Evolutionary conservation across 495 filamentous ascomycete species (phyloP).

Genomic region (Aspergillus bertholletiae): DNA sequence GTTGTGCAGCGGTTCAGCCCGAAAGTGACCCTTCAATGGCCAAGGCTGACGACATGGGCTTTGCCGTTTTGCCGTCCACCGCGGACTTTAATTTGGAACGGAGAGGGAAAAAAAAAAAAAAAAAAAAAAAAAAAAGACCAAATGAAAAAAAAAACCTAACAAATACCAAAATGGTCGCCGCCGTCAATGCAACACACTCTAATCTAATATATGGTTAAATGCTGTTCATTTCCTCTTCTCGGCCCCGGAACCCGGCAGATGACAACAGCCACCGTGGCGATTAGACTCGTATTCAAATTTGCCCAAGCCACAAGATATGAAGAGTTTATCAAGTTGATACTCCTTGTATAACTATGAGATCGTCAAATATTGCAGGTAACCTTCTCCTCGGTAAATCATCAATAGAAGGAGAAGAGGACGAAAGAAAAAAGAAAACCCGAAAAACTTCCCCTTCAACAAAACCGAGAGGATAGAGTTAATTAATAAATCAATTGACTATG

Average conservation of each 20-base stretch:
- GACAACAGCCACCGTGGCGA: conserved; percentile 22
- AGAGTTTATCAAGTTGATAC: neutral
- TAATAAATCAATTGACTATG: neutral
- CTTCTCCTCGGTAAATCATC: neutral
- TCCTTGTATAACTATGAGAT: no score
- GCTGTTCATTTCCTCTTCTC: neutral
- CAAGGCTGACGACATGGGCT: conserved; percentile 14
- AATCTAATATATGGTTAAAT: neutral
- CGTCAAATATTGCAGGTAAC: no score
- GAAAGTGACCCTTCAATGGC: conserved; percentile 14
- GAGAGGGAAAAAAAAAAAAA: no score
- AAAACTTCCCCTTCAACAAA: neutral
- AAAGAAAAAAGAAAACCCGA: neutral
- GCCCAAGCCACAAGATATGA: conserved; percentile 5
- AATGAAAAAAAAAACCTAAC: no score
- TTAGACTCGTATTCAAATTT: conserved; percentile 14
- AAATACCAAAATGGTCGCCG: no score
- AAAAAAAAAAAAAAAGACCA: no score
- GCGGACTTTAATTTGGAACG: neutral
- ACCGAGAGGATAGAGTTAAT: neutral
- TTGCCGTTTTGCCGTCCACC: conserved; percentile 8
- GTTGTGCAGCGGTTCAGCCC: conserved; percentile 18
- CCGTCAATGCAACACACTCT: no score
- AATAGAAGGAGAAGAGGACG: neutral
- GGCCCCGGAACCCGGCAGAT: conserved; percentile 6